Evolutionary conservation across 257 asterid genomes (phyloP).

Genomic region (Solanum peruvianum): DNA sequence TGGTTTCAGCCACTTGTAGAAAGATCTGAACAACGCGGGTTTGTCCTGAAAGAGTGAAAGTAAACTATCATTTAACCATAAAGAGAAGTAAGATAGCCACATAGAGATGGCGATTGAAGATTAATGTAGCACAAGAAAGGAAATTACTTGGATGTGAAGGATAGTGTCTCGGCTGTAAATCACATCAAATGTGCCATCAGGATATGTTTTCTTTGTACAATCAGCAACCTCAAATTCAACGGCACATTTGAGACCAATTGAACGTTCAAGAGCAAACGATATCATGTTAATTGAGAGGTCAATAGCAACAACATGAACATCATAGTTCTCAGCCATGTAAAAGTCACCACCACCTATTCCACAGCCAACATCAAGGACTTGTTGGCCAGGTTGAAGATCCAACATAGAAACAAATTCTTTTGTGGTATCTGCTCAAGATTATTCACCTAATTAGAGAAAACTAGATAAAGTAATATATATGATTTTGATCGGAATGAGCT

Average conservation of each 20-base stretch:
- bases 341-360: conserved; percentile 99
- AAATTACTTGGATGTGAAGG: conserved; percentile 77
- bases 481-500: background rate
- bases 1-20: conserved; percentile 96
- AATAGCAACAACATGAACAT: conserved; percentile 85
- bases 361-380: conserved; percentile 94
- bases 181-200: conserved; percentile 69
- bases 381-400: conserved; percentile 84
- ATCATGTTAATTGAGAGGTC: conserved; percentile 94
- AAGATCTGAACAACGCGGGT: conserved; percentile 70
- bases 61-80: background rate
- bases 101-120: background rate
- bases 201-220: conserved; percentile 81
- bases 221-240: conserved; percentile 99
- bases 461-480: background rate
- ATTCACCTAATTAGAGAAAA: background rate
- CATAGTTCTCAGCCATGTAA: conserved; percentile 87
- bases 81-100: background rate
- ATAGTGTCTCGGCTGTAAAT: conserved; percentile 93
- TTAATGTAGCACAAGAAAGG: background rate
- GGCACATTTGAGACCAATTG: conserved; percentile 76
- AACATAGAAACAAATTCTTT: conserved; percentile 66
- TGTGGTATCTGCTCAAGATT: conserved; percentile 67
- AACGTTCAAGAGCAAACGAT: conserved; percentile 84
- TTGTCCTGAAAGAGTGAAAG: conserved; percentile 58